phyloP scores from a whole-genome alignment of 1,284 basidiomycete species.

The Tremellales sp. region DNA sequence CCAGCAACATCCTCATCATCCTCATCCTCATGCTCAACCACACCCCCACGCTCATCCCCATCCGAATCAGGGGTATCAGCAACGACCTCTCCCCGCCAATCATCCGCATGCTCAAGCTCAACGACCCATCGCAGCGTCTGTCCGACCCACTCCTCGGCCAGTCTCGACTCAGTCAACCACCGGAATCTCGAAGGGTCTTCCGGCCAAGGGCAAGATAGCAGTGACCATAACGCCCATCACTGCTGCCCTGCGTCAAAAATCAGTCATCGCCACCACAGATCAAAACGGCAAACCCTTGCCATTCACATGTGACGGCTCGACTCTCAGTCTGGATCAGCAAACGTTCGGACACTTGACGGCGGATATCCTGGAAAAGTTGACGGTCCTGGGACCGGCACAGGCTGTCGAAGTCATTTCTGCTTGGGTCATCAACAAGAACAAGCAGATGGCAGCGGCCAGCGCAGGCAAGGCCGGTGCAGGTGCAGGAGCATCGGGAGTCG shows the following conservation, averaged over 20 bases:
- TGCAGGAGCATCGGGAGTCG: background rate
- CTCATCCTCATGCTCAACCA: background rate
- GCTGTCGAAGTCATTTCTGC: constrained; percentile 42
- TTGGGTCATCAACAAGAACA: constrained; percentile 46
- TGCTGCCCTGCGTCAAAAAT: constrained; percentile 34
- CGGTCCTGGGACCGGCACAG: constrained; percentile 33
- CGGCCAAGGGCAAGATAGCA: constrained; percentile 37
- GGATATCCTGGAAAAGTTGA: constrained; percentile 41
- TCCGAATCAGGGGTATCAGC: background rate
- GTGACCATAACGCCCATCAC: constrained; percentile 41
- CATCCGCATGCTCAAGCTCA: constrained; percentile 4
- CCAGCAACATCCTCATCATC: background rate
- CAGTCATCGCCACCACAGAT: constrained; percentile 37
- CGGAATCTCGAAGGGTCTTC: constrained; percentile 19
- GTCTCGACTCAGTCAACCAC: constrained; percentile 14
- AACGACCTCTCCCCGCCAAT: background rate
- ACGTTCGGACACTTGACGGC: constrained; percentile 42
- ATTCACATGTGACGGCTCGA: constrained; percentile 43
- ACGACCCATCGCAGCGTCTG: constrained; percentile 1
- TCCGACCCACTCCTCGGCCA: constrained; percentile 13
- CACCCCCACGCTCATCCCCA: background rate
- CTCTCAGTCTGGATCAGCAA: constrained; percentile 35
- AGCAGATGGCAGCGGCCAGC: constrained; percentile 29
- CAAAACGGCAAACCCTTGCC: constrained; percentile 35
- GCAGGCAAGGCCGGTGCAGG: constrained; percentile 16